phyloP scores from a whole-genome alignment of 2,329 filamentous ascomycete species.

The Xylariaceae sp. region DNA sequence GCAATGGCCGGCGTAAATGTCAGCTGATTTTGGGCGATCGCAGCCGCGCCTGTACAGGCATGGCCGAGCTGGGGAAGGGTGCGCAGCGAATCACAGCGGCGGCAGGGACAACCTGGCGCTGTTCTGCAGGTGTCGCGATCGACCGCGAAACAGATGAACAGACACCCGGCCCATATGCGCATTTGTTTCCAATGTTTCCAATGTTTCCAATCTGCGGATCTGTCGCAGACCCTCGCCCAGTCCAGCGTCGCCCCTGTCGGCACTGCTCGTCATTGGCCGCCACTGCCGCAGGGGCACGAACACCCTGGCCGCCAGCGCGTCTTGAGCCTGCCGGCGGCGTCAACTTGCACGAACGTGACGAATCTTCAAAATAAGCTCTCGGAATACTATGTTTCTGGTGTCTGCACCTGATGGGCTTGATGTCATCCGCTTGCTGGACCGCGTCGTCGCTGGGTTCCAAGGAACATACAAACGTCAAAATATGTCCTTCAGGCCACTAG shows the following conservation, averaged over 20 bases:
- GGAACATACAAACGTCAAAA: too few relatives aligned
- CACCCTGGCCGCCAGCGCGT: background rate
- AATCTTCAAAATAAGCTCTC: too few relatives aligned
- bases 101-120: constrained; percentile 13
- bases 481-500: too few relatives aligned
- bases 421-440: too few relatives aligned
- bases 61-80: too few relatives aligned
- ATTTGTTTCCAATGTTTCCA: too few relatives aligned
- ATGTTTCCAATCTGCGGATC: constrained; percentile 30
- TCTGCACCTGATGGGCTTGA: too few relatives aligned
- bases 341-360: too few relatives aligned
- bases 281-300: too few relatives aligned
- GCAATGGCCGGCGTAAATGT: constrained; percentile 15
- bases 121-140: constrained; percentile 8
- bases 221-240: constrained; percentile 21
- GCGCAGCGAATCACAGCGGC: background rate
- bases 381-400: too few relatives aligned
- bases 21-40: constrained; percentile 26
- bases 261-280: constrained; percentile 8
- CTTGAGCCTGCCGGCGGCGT: background rate
- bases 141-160: constrained; percentile 15
- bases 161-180: constrained; percentile 2
- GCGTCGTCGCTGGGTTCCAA: too few relatives aligned
- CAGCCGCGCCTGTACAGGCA: constrained; percentile 14
- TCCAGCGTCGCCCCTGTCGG: constrained; percentile 3